Base-by-base conservation (phyloP, 352 stramenopile genomes). In the Phytophthora brassicae region DNA sequence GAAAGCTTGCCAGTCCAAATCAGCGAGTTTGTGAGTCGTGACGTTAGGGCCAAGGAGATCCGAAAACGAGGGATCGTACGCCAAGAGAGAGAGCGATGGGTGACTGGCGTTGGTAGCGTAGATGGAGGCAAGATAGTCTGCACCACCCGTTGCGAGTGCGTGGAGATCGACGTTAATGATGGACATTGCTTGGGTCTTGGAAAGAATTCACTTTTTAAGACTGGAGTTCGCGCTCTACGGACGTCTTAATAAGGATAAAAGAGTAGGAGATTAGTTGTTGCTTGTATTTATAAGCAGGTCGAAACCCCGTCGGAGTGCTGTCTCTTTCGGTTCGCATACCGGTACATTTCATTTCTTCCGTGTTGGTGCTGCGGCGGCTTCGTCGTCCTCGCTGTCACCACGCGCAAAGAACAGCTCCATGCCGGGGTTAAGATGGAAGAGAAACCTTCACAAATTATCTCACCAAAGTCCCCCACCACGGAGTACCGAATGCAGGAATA, bases 291-390 rank as follows among this genome's bases (percentile, higher is more conserved):
- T n/a, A n/a, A n/a, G n/a, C n/a, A n/a, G n/a, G n/a, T n/a, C n/a
- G n/a, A n/a, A n/a, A n/a, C n/a, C n/a, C n/a, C n/a, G n/a, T n/a
- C n/a, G n/a, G n/a, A n/a, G n/a, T n/a, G n/a, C n/a, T n/a, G n/a
- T n/a, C n/a, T n/a, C n/a, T n/a, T n/a, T n/a, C n/a, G n/a, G n/a
- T n/a, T n/a, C n/a, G n/a, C n/a, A n/a, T n/a, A n/a, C n/a, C n/a
- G n/a, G n/a, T n/a, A n/a, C n/a, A n/a, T n/a, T 43, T 83, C 38
- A 51, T 92, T 24, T 87, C 84, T 17, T 88, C 85, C 16, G 48
- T 72, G 35, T 64, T 93, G 36, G 87, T 96, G 33, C 65, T 94
- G 47, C n/a, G 68, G 66, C 8, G 86, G 86, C 24, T 96, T 96
- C 46, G 65, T 95, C 9, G 56, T 90, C n/a, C 75, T 86, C 47